These are phyloP conservation scores for Scytalidium sp. DNA, from an alignment of 2,329 filamentous ascomycete species.

Conservation along the genomic window DNA sequence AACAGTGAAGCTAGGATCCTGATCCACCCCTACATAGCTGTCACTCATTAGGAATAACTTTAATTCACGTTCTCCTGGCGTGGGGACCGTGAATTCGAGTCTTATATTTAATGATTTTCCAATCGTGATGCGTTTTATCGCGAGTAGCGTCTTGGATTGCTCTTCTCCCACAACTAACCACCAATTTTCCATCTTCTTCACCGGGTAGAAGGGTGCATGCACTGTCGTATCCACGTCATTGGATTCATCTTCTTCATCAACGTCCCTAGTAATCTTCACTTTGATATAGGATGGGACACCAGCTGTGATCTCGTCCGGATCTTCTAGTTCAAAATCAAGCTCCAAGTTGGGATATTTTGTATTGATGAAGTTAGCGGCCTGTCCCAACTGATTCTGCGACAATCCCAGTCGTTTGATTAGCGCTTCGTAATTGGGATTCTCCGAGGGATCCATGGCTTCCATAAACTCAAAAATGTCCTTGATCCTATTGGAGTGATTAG, in stretches of 20 bases:
- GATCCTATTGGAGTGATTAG: slow-evolving; percentile 51
- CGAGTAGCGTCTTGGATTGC: slow-evolving; percentile 79
- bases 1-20: slow-evolving; percentile 86
- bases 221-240: slow-evolving; percentile 77
- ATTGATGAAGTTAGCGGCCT: slow-evolving; percentile 95
- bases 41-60: slow-evolving; percentile 97
- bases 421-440: slow-evolving; percentile 77
- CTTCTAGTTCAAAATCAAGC: slow-evolving; percentile 81
- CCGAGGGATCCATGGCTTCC: slow-evolving; percentile 96
- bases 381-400: slow-evolving; percentile 74
- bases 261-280: slow-evolving; percentile 80
- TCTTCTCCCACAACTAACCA: slow-evolving; percentile 97
- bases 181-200: slow-evolving; percentile 94
- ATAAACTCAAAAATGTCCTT: slow-evolving; percentile 97
- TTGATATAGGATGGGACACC: slow-evolving; percentile 80
- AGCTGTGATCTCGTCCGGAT: slow-evolving; percentile 74
- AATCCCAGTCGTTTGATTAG: slow-evolving; percentile 78
- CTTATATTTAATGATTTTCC: slow-evolving; percentile 72
- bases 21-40: slow-evolving; percentile 94
- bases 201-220: slow-evolving; percentile 92
- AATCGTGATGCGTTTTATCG: slow-evolving; percentile 93
- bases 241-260: slow-evolving; percentile 66
- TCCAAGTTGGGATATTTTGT: slow-evolving; percentile 94
- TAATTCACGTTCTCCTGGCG: slow-evolving; percentile 78
- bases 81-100: slow-evolving; percentile 85